Conservation (phyloP, 2,329 filamentous ascomycete genomes). For the Colletotrichum lindemuthianum region DNA sequence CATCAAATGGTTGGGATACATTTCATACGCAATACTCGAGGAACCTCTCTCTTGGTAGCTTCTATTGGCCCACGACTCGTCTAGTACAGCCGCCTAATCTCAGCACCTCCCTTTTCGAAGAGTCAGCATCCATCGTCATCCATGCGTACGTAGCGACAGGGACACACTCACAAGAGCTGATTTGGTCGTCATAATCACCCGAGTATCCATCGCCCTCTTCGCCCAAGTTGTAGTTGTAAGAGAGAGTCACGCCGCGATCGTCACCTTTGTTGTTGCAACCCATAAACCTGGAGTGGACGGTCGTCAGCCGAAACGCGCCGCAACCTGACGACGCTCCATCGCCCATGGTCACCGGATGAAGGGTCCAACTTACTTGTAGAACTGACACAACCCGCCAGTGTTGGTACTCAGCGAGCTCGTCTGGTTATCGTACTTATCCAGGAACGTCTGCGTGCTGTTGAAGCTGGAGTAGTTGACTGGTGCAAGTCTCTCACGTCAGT, state of each 20-base stretch:
- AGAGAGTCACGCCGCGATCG: conserved; percentile 19
- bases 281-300: not conserved
- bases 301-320: not conserved
- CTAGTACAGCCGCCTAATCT: not conserved
- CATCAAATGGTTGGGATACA: too few relatives aligned
- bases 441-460: conserved; percentile 18
- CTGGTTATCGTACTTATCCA: conserved; percentile 29
- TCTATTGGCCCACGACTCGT: too few relatives aligned
- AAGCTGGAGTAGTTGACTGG: conserved; percentile 24
- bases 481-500: not conserved
- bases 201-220: conserved; percentile 8
- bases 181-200: conserved; percentile 31
- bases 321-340: not conserved
- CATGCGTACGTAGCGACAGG: not conserved
- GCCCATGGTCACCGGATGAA: too few relatives aligned
- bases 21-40: too few relatives aligned
- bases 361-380: conserved; percentile 28
- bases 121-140: not conserved
- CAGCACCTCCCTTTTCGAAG: conserved; percentile 22
- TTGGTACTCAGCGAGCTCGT: conserved; percentile 28
- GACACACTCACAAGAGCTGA: conserved; percentile 27
- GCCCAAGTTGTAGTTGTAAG: conserved; percentile 29
- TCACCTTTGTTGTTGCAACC: conserved; percentile 30
- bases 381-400: conserved; percentile 29
- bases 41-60: too few relatives aligned